These are phyloP conservation scores for Sextonia rubra DNA, from an alignment of 164 flowering plant species.

Conservation along the genomic window DNA sequence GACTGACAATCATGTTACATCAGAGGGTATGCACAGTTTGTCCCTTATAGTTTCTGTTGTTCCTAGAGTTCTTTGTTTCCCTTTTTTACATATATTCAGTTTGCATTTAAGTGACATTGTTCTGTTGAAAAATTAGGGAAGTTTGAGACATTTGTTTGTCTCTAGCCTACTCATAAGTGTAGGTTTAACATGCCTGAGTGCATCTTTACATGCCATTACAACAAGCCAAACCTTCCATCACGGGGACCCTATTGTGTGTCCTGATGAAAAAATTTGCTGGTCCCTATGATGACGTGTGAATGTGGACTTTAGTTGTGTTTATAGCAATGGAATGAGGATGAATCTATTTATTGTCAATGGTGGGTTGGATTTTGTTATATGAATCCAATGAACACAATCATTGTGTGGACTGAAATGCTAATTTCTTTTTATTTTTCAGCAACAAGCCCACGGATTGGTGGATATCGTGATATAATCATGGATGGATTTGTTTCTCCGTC, in stretches of 20 bases:
- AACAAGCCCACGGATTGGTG: slow-evolving; percentile 36
- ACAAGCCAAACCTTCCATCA: neutral
- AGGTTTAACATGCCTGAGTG: neutral
- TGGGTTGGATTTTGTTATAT: neutral
- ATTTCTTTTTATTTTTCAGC: slow-evolving; percentile 28
- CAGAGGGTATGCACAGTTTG: slow-evolving; percentile 48
- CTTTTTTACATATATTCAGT: neutral
- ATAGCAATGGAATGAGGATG: neutral
- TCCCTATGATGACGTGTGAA: neutral
- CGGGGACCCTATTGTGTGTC: neutral
- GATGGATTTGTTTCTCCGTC: slow-evolving; percentile 93
- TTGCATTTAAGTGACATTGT: neutral
- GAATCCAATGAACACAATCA: slow-evolving; percentile 31
- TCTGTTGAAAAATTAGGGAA: neutral
- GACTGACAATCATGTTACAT: slow-evolving; percentile 25
- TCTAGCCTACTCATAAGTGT: neutral
- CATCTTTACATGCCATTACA: neutral
- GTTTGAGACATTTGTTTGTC: neutral
- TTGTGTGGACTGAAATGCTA: neutral
- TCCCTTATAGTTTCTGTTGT: neutral
- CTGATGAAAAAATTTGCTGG: neutral
- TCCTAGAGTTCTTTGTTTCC: neutral
- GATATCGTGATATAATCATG: slow-evolving; percentile 60
- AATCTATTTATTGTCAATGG: neutral
- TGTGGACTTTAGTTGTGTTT: neutral